Percentiles rank a stretch among this genome's conserved stretches.
Evolutionary conservation across 2,329 filamentous ascomycete species (phyloP).

Genomic region (Neobulgaria alba): DNA sequence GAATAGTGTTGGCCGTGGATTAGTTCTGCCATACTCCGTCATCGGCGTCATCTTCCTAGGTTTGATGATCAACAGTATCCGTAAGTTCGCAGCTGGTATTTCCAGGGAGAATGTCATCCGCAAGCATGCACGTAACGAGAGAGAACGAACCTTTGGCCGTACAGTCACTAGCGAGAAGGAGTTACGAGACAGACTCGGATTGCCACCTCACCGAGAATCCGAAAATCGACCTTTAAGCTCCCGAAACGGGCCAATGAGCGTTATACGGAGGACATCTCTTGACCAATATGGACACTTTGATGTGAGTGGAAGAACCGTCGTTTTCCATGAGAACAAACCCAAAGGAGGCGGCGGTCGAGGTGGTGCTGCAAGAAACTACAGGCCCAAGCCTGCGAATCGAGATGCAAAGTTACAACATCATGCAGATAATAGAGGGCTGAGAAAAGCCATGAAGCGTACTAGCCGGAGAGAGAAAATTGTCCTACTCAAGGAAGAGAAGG

Average conservation of each 20-base stretch:
- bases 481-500: slow-evolving; percentile 47
- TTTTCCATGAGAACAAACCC: slow-evolving; percentile 26
- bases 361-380: slow-evolving; percentile 16
- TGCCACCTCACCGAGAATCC: slow-evolving; percentile 24
- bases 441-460: slow-evolving; percentile 6
- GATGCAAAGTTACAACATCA: slow-evolving; percentile 22
- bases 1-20: slow-evolving; percentile 43
- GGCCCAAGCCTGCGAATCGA: slow-evolving; percentile 12
- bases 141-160: slow-evolving; percentile 44
- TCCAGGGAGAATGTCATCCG: slow-evolving; percentile 54
- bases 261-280: slow-evolving; percentile 22
- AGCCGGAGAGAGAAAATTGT: slow-evolving; percentile 35
- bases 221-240: slow-evolving; percentile 6
- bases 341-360: slow-evolving; percentile 22
- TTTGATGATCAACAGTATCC: slow-evolving; percentile 57
- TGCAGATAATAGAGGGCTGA: slow-evolving; percentile 6
- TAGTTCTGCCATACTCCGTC: slow-evolving; percentile 60
- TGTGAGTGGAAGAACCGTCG: slow-evolving; percentile 29
- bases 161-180: slow-evolving; percentile 45
- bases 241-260: slow-evolving; percentile 13
- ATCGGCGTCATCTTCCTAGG: slow-evolving; percentile 62
- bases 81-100: slow-evolving; percentile 50
- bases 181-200: slow-evolving; percentile 32
- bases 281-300: slow-evolving; percentile 30
- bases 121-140: slow-evolving; percentile 46